phyloP scores from a whole-genome alignment of 2,329 filamentous ascomycete genomes.

The Stachybotrys echinatus region DNA sequence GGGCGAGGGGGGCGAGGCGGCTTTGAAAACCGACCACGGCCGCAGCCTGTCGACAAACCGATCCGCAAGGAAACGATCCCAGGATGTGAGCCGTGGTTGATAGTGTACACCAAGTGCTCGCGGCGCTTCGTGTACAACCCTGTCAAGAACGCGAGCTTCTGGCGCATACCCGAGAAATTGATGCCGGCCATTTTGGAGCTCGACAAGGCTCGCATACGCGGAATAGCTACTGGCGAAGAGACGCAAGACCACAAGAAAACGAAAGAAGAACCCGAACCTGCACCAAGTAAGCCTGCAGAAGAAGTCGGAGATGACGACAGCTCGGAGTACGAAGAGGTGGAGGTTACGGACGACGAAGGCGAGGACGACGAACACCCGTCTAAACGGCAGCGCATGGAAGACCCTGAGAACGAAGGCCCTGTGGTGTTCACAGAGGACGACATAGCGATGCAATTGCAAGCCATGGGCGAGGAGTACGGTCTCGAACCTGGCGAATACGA shows the following conservation, averaged over 20 bases:
- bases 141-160: conserved; percentile 81
- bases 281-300: background rate
- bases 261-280: conserved; percentile 3
- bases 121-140: conserved; percentile 88
- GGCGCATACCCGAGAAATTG: conserved; percentile 87
- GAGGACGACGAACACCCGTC: conserved; percentile 35
- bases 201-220: conserved; percentile 66
- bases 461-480: conserved; percentile 83
- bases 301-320: conserved; percentile 37
- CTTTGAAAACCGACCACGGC: conserved; percentile 54
- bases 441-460: conserved; percentile 84
- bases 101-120: conserved; percentile 89
- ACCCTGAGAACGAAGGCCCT: conserved; percentile 40
- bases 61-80: conserved; percentile 76
- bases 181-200: conserved; percentile 70
- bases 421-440: conserved; percentile 92
- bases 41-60: conserved; percentile 73
- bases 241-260: conserved; percentile 4
- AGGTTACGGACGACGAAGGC: conserved; percentile 50
- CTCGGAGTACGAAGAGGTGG: conserved; percentile 71
- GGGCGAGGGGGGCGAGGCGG: conserved; percentile 36
- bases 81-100: conserved; percentile 77
- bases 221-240: conserved; percentile 37
- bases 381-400: conserved; percentile 63
- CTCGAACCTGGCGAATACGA: conserved; percentile 74